phyloP scores from a whole-genome alignment of 2,329 filamentous ascomycete genomes.

The Pseudocercospora fijiensis region DNA sequence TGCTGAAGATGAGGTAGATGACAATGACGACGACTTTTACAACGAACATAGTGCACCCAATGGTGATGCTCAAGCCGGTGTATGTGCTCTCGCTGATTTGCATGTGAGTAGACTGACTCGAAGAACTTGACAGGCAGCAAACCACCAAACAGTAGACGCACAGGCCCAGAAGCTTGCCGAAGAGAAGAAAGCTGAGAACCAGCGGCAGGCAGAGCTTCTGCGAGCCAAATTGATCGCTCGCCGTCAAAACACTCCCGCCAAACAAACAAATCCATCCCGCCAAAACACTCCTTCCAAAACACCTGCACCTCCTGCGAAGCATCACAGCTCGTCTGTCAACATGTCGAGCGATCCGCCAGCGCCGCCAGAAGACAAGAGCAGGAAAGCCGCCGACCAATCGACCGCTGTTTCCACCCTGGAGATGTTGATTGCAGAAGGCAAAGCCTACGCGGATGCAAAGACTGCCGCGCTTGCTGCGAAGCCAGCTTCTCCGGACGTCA shows the following conservation, averaged over 20 bases:
- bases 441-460: constrained; percentile 30
- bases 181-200: constrained; percentile 29
- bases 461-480: constrained; percentile 14
- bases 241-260: constrained; percentile 28
- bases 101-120: constrained; percentile 24
- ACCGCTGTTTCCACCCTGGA: constrained; percentile 19
- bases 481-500: neutral
- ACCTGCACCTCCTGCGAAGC: neutral
- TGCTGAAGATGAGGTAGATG: constrained; percentile 22
- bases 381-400: neutral
- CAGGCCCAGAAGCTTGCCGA: constrained; percentile 8
- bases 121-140: constrained; percentile 16
- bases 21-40: constrained; percentile 29
- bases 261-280: constrained; percentile 2
- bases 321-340: neutral
- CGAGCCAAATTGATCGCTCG: constrained; percentile 32
- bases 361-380: neutral
- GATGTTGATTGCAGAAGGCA: constrained; percentile 31
- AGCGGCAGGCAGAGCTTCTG: constrained; percentile 37
- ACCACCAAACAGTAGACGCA: neutral
- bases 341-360: constrained; percentile 3
- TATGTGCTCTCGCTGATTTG: constrained; percentile 9
- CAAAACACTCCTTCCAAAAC: constrained; percentile 13
- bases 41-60: constrained; percentile 18
- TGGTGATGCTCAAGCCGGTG: constrained; percentile 22